Conservation (phyloP, 306 rosid species). For the Argentina anserina region DNA sequence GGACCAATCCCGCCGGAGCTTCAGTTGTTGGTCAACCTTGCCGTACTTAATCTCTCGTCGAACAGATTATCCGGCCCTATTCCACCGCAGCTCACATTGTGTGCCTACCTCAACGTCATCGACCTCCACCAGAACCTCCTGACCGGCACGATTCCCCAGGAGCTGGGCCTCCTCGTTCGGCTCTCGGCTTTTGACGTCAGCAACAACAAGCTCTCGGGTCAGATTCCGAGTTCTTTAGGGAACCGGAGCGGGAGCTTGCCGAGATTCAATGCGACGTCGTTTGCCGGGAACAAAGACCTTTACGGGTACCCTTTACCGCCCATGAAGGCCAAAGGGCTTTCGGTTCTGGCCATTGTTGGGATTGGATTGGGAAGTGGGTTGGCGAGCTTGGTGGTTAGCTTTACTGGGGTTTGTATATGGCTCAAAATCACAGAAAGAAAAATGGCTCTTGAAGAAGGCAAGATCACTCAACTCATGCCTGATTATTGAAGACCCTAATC, state of each 20-base stretch:
- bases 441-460: conserved; percentile 71
- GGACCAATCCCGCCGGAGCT: conserved; percentile 85
- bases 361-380: conserved; percentile 95
- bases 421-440: conserved; percentile 74
- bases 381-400: conserved; percentile 77
- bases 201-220: conserved; percentile 68
- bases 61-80: conserved; percentile 63
- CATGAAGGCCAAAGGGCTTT: conserved; percentile 50
- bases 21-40: conserved; percentile 71
- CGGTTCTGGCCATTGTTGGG: conserved; percentile 84
- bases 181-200: conserved; percentile 90
- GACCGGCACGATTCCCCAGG: conserved; percentile 81
- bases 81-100: conserved; percentile 83
- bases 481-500: conserved; percentile 51
- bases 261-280: conserved; percentile 69
- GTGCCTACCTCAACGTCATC: conserved; percentile 89
- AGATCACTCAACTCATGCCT: conserved; percentile 83
- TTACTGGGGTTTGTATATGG: conserved; percentile 93
- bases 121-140: conserved; percentile 74
- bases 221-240: conserved; percentile 56
- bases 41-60: conserved; percentile 74
- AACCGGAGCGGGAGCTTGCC: conserved; percentile 70
- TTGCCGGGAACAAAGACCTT: conserved; percentile 75
- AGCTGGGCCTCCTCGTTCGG: conserved; percentile 69
- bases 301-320: conserved; percentile 88